phyloP scores from a whole-genome alignment of 2,329 filamentous ascomycete genomes.

The Beauveria sp. region DNA sequence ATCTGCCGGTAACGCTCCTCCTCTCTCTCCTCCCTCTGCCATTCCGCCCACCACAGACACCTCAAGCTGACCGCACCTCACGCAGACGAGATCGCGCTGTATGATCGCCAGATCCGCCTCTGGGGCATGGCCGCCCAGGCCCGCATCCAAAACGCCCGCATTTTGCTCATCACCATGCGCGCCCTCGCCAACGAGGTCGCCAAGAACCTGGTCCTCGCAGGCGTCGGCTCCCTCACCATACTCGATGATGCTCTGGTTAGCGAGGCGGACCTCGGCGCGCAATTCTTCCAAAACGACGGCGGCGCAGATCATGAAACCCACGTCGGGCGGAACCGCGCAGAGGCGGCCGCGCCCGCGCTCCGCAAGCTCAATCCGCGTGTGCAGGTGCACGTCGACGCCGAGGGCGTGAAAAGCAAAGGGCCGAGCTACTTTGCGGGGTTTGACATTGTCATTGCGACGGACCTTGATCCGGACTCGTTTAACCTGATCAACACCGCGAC shows the following conservation, averaged over 20 bases:
- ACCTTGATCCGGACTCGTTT: slow-evolving; percentile 68
- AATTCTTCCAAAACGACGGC: slow-evolving; percentile 67
- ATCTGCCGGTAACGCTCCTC: slow-evolving; percentile 25
- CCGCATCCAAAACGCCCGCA: slow-evolving; percentile 80
- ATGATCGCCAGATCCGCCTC: slow-evolving; percentile 92
- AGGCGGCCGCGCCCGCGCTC: slow-evolving; percentile 70
- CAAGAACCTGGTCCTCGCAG: slow-evolving; percentile 93
- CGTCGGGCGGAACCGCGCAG: slow-evolving; percentile 76
- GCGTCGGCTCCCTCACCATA: slow-evolving; percentile 83
- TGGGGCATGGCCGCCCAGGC: slow-evolving; percentile 96
- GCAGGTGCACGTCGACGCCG: slow-evolving; percentile 60
- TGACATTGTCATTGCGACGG: slow-evolving; percentile 83
- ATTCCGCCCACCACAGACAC: background rate
- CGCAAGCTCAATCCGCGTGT: slow-evolving; percentile 88
- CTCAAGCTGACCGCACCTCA: background rate
- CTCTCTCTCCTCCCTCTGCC: background rate
- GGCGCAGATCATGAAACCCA: slow-evolving; percentile 40
- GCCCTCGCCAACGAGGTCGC: slow-evolving; percentile 90
- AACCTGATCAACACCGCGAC: slow-evolving; percentile 80
- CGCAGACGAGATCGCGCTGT: slow-evolving; percentile 88
- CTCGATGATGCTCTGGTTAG: slow-evolving; percentile 70
- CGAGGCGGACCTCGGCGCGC: slow-evolving; percentile 71
- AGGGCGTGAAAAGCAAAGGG: slow-evolving; percentile 58
- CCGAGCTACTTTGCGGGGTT: slow-evolving; percentile 71
- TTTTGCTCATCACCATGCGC: slow-evolving; percentile 82